Percentiles rank a stretch among this genome's conserved stretches.
Evolutionary conservation across 352 stramenopile species (phyloP).

Genomic region (Plasmopara halstedii): DNA sequence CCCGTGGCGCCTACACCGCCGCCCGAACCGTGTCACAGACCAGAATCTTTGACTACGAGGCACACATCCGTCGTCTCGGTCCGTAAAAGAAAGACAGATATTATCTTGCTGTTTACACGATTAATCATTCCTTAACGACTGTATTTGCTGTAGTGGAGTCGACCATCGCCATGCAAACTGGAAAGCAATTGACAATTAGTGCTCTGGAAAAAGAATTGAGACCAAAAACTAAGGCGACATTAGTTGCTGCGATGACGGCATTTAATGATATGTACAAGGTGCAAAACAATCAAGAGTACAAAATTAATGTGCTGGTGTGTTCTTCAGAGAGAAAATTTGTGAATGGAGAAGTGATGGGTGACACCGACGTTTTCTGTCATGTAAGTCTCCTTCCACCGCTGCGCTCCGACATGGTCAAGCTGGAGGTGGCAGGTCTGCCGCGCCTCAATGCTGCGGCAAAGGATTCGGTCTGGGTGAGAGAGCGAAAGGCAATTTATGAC

Average conservation of each 20-base stretch:
- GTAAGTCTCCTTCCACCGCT: constrained; percentile 59
- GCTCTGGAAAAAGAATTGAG: constrained; percentile 38
- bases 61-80: constrained; percentile 71
- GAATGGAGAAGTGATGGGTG: constrained; percentile 13
- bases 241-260: constrained; percentile 56
- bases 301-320: constrained; percentile 76
- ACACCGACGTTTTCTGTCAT: constrained; percentile 62
- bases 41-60: constrained; percentile 74
- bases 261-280: constrained; percentile 42
- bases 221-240: constrained; percentile 49
- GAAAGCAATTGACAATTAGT: constrained; percentile 10
- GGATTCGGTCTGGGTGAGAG: constrained; percentile 65
- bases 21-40: constrained; percentile 68
- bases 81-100: too few relatives aligned
- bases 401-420: constrained; percentile 54
- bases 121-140: too few relatives aligned
- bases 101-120: too few relatives aligned
- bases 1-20: constrained; percentile 64
- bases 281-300: constrained; percentile 61
- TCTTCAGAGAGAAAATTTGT: constrained; percentile 13
- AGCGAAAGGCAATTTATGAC: constrained; percentile 73
- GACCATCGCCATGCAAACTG: constrained; percentile 52
- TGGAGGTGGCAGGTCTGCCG: constrained; percentile 55
- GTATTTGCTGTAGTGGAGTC: constrained; percentile 44
- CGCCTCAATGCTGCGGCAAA: constrained; percentile 71